Conservation (phyloP, 441 rosid species). For the Hypseocharis bilobata region DNA sequence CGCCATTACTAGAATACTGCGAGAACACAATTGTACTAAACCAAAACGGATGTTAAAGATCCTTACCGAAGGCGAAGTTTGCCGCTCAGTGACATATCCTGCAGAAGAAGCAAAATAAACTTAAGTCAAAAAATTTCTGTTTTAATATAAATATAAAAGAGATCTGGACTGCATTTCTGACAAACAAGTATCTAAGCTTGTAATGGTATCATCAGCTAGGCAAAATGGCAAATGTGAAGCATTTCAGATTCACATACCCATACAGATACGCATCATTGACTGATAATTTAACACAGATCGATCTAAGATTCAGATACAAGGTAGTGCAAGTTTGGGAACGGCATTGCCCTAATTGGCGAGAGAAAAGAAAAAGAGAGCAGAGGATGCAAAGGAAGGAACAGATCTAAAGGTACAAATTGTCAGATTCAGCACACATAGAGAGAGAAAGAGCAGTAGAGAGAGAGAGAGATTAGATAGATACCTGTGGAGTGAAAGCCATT, state of each 20-base stretch:
- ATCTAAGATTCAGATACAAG: background rate
- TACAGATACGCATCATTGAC: background rate
- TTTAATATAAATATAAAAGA: background rate
- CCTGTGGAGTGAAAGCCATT: conserved; percentile 67
- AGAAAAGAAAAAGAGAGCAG: background rate
- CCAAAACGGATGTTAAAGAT: conserved; percentile 12
- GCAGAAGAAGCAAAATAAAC: conserved; percentile 17
- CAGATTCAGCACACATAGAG: background rate
- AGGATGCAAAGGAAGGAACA: conserved; percentile 1
- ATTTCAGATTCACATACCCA: too few relatives aligned
- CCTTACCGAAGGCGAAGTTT: conserved; percentile 44
- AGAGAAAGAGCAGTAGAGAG: conserved; percentile 13
- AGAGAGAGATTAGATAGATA: conserved; percentile 6
- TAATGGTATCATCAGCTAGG: background rate
- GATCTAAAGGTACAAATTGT: conserved; percentile 10
- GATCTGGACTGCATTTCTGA: background rate
- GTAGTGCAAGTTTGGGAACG: background rate
- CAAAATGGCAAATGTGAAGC: background rate
- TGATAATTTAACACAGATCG: background rate
- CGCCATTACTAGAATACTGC: conserved; percentile 2
- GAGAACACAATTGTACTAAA: conserved; percentile 6
- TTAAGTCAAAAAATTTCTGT: background rate
- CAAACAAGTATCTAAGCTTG: background rate
- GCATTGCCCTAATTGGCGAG: background rate
- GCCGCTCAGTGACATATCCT: conserved; percentile 45